Evolutionary conservation across 2,329 filamentous ascomycete species (phyloP), one percentile per base, ranked within the genome.

Genomic region (Emergomyces pasteurianus): DNA sequence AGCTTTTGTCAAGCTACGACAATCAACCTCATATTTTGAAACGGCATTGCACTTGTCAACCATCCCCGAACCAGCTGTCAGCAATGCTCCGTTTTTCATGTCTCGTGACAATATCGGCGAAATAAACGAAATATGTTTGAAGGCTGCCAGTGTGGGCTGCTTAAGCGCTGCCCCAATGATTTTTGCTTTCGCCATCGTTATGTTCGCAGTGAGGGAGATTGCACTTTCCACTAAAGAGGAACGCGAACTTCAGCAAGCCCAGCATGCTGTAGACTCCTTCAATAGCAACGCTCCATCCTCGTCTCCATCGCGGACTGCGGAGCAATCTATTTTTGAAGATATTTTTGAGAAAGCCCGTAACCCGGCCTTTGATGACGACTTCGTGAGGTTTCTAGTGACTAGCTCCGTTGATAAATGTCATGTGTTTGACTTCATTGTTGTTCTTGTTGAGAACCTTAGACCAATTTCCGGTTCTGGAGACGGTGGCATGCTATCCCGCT

Each of bases 121-220:
- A 59, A 82, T 96, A 16, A 90, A 92, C 66, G 81, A 82, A 58
- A 82, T 87, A n/a, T 79, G 96, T 40, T 74, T 86, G 28, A 77
- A 79, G 60, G 83, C 85, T 8, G 81, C 84, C 14, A 79, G 79
- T 34, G 70, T 75, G 23, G 81, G 81, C 18, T 78, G 83, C n/a
- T 77, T 79, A 43, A 83, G 83, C 42, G 88, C 88, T 23, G 85
- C 83, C 60, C 89, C 90, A 1, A 84, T 89, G 21, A 81, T 90
- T 23, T 88, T 95, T 65, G 84, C 88, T 2, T 97, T 92, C 92
- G 85, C 86, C 3, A 78, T 92, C 55, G 82, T 96, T 31, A 78
- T 92, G 10, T 83, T 88, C 67, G 80, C 82, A 31, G 84, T 94
- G 76, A 83, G 84, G 65, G 76, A 83, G 49, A 82, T 83, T 14